Evolutionary conservation across 2,329 filamentous ascomycete species (phyloP).

Genomic region (Helotiales sp.): DNA sequence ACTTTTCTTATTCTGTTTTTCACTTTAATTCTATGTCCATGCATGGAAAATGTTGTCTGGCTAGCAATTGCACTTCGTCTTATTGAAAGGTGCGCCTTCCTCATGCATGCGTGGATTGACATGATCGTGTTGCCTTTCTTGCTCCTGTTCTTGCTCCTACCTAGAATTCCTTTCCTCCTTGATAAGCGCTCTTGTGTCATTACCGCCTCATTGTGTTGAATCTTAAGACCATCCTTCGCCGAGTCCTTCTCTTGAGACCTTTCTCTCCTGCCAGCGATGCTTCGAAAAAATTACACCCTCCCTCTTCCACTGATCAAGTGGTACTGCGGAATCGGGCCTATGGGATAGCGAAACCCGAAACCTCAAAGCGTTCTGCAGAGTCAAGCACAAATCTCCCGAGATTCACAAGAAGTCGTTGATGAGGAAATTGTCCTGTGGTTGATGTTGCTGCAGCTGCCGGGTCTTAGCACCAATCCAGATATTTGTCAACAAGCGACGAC

Average conservation of each 20-base stretch:
- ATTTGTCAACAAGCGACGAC: constrained; percentile 7
- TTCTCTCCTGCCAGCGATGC: not conserved
- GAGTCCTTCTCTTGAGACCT: not conserved
- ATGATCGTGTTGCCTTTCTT: too few species aligned
- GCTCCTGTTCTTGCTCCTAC: too few species aligned
- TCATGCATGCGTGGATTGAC: not conserved
- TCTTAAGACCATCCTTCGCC: not conserved
- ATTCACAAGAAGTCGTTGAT: not conserved
- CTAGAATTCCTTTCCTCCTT: too few species aligned
- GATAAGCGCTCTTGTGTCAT: too few species aligned
- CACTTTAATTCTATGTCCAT: too few species aligned
- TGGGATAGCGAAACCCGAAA: not conserved
- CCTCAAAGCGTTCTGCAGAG: not conserved
- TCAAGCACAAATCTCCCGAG: not conserved
- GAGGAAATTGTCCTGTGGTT: not conserved
- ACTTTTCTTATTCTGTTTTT: not conserved
- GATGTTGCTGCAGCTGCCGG: not conserved
- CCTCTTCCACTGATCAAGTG: not conserved
- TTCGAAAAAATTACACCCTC: not conserved
- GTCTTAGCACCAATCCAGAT: not conserved
- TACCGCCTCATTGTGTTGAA: too few species aligned
- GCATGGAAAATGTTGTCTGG: too few species aligned
- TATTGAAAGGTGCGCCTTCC: not conserved
- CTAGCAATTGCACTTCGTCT: not conserved
- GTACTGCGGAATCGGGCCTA: not conserved